phyloP scores from a whole-genome alignment of 768 basidiomycete genomes.

The Leccinum disarticulatum region DNA sequence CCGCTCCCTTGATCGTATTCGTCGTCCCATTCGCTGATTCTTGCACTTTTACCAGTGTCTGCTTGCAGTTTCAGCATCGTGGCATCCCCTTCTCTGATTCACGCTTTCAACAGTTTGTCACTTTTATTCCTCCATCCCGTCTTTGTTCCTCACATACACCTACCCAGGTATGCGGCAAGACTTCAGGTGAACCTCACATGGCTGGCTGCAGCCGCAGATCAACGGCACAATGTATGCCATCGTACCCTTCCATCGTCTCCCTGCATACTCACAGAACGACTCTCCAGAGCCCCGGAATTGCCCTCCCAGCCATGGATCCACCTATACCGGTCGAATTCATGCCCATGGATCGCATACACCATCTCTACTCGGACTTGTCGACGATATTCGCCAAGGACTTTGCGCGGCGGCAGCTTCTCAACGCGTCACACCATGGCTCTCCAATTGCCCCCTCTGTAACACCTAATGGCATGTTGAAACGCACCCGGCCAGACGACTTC shows the following conservation, averaged over 20 bases:
- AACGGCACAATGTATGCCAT: conserved; percentile 48
- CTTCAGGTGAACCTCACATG: conserved; percentile 72
- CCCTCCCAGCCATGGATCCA: conserved; percentile 58
- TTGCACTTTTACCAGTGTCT: conserved; percentile 43
- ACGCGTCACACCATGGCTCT: conserved; percentile 28
- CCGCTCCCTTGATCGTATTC: neutral
- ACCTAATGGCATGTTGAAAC: conserved; percentile 48
- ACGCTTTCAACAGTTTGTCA: conserved; percentile 57
- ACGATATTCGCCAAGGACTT: conserved; percentile 62
- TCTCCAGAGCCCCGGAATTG: conserved; percentile 34
- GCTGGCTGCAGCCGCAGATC: conserved; percentile 69
- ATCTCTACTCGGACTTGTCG: conserved; percentile 63
- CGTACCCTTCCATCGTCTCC: conserved; percentile 4
- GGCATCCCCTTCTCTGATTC: conserved; percentile 47
- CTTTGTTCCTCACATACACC: conserved; percentile 13
- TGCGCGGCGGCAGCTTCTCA: conserved; percentile 41
- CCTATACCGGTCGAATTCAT: conserved; percentile 51
- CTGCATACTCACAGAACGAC: conserved; percentile 4
- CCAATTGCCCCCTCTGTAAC: conserved; percentile 17
- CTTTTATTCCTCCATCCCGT: neutral
- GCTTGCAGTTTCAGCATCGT: conserved; percentile 58
- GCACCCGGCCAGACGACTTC: conserved; percentile 57
- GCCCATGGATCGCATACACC: conserved; percentile 59
- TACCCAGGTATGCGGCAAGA: conserved; percentile 53
- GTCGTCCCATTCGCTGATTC: conserved; percentile 5